A percentile compares a stretch with the other conserved stretches of the same genome.
These are phyloP conservation scores for Chenopodium album DNA, from an alignment of 148 eudicot genomes.

Conservation along the genomic window DNA sequence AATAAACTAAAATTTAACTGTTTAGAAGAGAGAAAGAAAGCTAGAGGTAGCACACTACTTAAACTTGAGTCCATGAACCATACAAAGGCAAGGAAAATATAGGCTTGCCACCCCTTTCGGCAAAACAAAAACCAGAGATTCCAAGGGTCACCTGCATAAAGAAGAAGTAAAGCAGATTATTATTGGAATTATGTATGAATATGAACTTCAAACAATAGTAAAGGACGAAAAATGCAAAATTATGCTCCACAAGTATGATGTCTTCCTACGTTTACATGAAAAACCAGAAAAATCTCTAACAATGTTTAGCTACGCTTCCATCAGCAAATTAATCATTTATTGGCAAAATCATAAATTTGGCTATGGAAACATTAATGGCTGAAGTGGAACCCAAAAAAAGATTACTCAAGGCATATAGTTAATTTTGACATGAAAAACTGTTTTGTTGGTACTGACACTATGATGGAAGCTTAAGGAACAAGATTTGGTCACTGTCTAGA, in stretches of 20 bases:
- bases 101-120: conserved; percentile 6
- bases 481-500: background rate
- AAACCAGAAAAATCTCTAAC: background rate
- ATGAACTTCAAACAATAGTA: background rate
- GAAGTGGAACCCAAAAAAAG: background rate
- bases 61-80: background rate
- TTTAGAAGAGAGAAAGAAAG: background rate
- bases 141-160: background rate
- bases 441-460: background rate
- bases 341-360: background rate
- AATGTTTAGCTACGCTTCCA: background rate
- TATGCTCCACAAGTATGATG: background rate
- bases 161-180: background rate
- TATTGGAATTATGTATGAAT: background rate
- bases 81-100: background rate
- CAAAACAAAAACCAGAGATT: background rate
- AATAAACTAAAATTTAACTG: background rate
- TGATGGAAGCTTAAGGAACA: background rate
- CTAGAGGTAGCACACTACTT: conserved; percentile 8
- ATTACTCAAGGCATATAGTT: too few relatives aligned
- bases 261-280: too few relatives aligned
- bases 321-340: background rate
- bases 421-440: background rate
- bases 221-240: background rate
- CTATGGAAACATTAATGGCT: background rate